Base-by-base conservation (phyloP, 2,329 filamentous ascomycete genomes). In the Calonectria leucothoes region DNA sequence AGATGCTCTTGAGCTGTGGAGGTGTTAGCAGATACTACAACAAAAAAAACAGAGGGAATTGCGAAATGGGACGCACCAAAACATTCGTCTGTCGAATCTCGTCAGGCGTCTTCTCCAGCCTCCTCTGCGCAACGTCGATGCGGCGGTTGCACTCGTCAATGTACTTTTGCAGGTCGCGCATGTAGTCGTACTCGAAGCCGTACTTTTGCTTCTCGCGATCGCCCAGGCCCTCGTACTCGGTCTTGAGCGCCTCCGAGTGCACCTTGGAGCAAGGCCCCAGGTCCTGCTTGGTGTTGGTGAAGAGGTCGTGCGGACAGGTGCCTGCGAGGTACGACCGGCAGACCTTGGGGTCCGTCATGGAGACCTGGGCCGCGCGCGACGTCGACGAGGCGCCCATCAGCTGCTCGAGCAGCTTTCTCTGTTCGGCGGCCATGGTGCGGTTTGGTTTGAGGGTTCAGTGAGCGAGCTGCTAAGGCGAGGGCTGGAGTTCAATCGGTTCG, bases 261-360 rank as follows among this genome's bases (percentile, higher is more conserved):
- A 96, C 91, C 83, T 96, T 97, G 64, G 94, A 91, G 82, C 97
- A 99, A 0, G 92, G 91, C 3, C 97, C 97, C 39, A 98, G 91
- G 84, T 99, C 97, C 72, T 98, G 96, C 88, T 98, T 98, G 57
- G 97, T 99, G 87, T 99, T 99, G 77, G 96, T 99, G 90, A 99
- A 99, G 82, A 99, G 95, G 83, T 99, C 97, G 88, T 98, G 96
- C 0, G 97, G 97, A 84, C 97, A 99, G 72, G 95, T 97, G 80
- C 97, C 97, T 75, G 92, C 95, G 64, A 99, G 91, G 85, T 96
- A 98, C 23, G 96, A 98, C 69, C 95, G 94, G 88, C 97, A 99
- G 80, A 98, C 94, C 86, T 98, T 98, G 68, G 94, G 90, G 85
- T 98, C 97, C 73, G 93, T 97, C 80, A 99, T 94, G 76, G 94